Evolutionary conservation across 805 yeast species (phyloP), one percentile per base, ranked within the genome.

Genomic region (Kurtzmaniella cleridarum): DNA sequence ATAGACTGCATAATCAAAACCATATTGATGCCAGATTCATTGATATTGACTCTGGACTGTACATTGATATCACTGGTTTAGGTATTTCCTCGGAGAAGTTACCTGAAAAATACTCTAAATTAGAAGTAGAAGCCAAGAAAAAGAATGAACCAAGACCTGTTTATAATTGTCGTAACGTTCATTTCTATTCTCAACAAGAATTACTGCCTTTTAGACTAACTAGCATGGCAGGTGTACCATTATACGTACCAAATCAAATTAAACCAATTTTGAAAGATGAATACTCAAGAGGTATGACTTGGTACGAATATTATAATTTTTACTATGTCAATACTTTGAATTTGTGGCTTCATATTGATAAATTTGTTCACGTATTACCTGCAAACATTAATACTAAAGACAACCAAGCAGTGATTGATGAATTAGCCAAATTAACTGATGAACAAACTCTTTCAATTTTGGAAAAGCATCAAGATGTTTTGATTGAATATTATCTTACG

Each of bases 1-100:
- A 51, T 34, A 50, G 41, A n/a, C 50, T 62, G 20, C 44, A 41
- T 15, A 51, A 45, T 17, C 57, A 53, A 27, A 60, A 60, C 39
- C 59, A 54, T 42, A 59, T 60, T 33, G 65, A 60, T 41, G 64
- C 79, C 7, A 66, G 84, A 44, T 76, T 80, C 50, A 75, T 80
- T 40, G 86, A 80, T 51, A 64, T 71, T 12, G 73, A 73, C 40
- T 71, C 81, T 2, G 86, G 86, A 8, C 53, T 71, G 9, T 80
- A 76, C 49, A 64, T 80, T 39, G 84, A 79, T 48, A 66, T 80
- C 38, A 71, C 77, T 2, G 87, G 81, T 3, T 47, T 60, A 26
- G 56, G 59, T 9, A 39, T 47, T 5, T 46, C 54, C 42, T 48
- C 45, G 38, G 60, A 53, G 18, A 18, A 27, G 9, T 43, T 46